phyloP scores from a whole-genome alignment of 208 protist genomes.

The Acanthamoeba sp. region DNA sequence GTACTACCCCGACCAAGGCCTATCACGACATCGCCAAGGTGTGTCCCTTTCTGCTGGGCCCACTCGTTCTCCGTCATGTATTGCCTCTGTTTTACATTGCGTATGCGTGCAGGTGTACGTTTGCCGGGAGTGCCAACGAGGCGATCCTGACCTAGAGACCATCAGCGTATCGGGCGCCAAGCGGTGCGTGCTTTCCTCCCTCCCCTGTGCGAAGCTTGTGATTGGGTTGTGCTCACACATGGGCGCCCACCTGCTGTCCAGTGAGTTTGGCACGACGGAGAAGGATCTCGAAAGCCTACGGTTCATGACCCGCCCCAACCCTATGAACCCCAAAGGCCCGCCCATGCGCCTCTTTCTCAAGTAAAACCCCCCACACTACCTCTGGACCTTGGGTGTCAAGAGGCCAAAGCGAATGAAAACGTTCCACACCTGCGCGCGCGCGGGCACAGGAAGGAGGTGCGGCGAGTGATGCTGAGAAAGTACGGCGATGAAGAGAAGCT shows the following conservation, averaged over 20 bases:
- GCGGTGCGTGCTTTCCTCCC: neutral
- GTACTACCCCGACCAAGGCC: slow-evolving; percentile 33
- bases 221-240: too few species aligned
- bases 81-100: neutral
- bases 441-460: slow-evolving; percentile 21
- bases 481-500: slow-evolving; percentile 48
- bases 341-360: slow-evolving; percentile 56
- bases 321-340: slow-evolving; percentile 67
- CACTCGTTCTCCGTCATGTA: too few species aligned
- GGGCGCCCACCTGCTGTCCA: neutral
- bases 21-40: slow-evolving; percentile 43
- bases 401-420: too few species aligned
- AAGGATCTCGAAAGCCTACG: slow-evolving; percentile 37
- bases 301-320: slow-evolving; percentile 44
- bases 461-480: slow-evolving; percentile 36
- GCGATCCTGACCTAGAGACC: slow-evolving; percentile 1
- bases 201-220: neutral
- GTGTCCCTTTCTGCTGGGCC: neutral
- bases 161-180: slow-evolving; percentile 30
- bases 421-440: too few species aligned
- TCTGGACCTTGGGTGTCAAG: too few species aligned
- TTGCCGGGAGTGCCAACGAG: neutral
- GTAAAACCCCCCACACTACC: neutral
- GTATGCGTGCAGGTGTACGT: neutral
- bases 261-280: slow-evolving; percentile 53